These are phyloP conservation scores for Coemansia sp. DNA, from an alignment of 192 early-diverging fungal species.

Conservation along the genomic window DNA sequence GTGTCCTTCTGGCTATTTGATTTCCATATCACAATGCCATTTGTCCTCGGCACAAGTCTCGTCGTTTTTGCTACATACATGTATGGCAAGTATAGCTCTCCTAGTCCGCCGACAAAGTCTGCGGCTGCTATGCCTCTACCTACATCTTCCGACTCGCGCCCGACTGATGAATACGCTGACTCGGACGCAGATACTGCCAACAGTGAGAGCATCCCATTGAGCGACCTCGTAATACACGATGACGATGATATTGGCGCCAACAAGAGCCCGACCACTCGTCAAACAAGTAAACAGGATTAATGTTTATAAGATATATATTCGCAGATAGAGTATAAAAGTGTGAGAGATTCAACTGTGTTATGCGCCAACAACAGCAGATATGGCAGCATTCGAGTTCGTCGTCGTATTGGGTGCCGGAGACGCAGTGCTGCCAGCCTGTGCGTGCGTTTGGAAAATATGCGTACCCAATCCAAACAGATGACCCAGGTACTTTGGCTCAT, in stretches of 20 bases:
- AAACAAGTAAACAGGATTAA: neutral
- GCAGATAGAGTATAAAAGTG: neutral
- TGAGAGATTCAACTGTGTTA: constrained; percentile 6
- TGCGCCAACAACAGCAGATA: constrained; percentile 17
- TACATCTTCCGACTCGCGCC: neutral
- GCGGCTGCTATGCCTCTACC: constrained; percentile 8
- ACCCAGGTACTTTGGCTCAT: constrained; percentile 87
- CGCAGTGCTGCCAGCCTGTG: neutral
- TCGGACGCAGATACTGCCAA: neutral
- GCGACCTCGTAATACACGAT: neutral
- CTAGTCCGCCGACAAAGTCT: neutral
- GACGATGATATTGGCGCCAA: neutral
- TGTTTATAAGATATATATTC: constrained; percentile 5
- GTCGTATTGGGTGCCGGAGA: neutral
- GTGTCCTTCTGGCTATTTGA: constrained; percentile 81
- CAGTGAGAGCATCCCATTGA: constrained; percentile 10
- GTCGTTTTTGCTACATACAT: constrained; percentile 79
- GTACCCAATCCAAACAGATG: constrained; percentile 51
- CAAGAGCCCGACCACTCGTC: neutral
- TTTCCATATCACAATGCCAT: constrained; percentile 70
- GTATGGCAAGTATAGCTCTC: constrained; percentile 56
- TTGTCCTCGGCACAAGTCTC: constrained; percentile 70
- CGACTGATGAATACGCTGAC: neutral
- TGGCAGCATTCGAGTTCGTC: neutral
- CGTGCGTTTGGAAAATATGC: constrained; percentile 25